Percentiles rank a stretch among this genome's conserved stretches.
phyloP scores from a whole-genome alignment of 1,284 basidiomycete genomes.

The Trichosporon sp. region DNA sequence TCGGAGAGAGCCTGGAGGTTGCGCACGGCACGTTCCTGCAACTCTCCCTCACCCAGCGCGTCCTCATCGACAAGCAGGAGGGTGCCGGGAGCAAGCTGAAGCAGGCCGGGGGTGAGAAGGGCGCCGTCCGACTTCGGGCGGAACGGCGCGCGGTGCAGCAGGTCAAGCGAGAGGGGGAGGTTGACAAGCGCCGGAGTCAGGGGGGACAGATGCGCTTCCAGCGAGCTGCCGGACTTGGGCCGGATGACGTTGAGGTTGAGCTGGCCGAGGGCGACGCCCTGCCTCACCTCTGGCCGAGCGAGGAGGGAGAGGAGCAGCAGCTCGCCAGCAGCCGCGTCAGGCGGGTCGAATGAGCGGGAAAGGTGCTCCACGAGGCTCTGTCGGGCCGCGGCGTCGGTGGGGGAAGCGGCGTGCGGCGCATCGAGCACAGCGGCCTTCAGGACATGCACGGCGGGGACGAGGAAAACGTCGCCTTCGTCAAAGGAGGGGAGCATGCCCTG shows the following conservation, averaged over 20 bases:
- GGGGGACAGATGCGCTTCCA: conserved; percentile 30
- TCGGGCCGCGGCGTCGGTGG: conserved; percentile 24
- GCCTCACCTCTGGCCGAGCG: conserved; percentile 43
- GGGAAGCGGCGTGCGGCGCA: neutral
- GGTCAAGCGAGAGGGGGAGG: conserved; percentile 43
- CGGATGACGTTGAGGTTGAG: conserved; percentile 48
- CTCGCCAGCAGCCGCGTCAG: conserved; percentile 47
- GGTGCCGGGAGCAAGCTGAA: conserved; percentile 47
- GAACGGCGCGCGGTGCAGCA: conserved; percentile 48
- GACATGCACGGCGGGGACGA: conserved; percentile 53
- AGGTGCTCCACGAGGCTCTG: conserved; percentile 45
- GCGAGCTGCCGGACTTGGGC: conserved; percentile 21
- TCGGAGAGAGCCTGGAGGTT: conserved; percentile 51
- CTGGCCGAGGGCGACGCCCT: conserved; percentile 47
- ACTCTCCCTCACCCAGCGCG: conserved; percentile 46
- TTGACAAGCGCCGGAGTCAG: conserved; percentile 42
- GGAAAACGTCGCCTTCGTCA: conserved; percentile 33
- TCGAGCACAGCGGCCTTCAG: conserved; percentile 24
- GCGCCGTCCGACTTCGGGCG: conserved; percentile 43
- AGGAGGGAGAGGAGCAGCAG: conserved; percentile 49
- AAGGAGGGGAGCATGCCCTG: conserved; percentile 1
- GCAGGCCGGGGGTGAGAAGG: conserved; percentile 47
- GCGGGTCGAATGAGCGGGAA: conserved; percentile 38
- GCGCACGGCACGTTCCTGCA: conserved; percentile 47
- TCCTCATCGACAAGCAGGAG: conserved; percentile 34